phyloP scores from a whole-genome alignment of 2,329 filamentous ascomycete species.

The Setomelanomma holmii region DNA sequence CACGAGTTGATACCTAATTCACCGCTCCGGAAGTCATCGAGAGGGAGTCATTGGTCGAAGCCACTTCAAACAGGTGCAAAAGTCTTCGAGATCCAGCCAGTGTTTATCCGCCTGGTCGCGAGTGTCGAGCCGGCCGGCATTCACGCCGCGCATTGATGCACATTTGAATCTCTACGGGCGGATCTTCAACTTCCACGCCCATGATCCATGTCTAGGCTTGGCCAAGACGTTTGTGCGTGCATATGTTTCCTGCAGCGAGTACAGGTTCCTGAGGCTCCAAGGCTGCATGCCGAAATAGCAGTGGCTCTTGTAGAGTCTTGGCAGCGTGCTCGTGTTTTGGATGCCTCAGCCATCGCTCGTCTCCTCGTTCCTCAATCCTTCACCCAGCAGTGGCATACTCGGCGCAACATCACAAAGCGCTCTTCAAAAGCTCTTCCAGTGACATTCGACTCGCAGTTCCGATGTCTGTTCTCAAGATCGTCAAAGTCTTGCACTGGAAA shows the following conservation, averaged over 20 bases:
- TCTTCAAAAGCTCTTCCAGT: neutral
- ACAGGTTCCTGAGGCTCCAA: constrained; percentile 25
- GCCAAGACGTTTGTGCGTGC: constrained; percentile 26
- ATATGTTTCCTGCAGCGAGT: constrained; percentile 20
- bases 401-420: constrained; percentile 9
- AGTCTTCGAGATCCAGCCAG: constrained; percentile 3
- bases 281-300: constrained; percentile 24
- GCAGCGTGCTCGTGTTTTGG: constrained; percentile 27
- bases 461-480: neutral
- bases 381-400: constrained; percentile 2
- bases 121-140: constrained; percentile 25
- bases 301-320: constrained; percentile 30
- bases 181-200: constrained; percentile 32
- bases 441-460: neutral
- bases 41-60: constrained; percentile 5
- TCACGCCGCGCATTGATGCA: constrained; percentile 22
- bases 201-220: constrained; percentile 13
- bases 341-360: constrained; percentile 18
- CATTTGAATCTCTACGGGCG: constrained; percentile 13
- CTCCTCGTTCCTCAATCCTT: constrained; percentile 7
- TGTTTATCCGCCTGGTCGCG: constrained; percentile 33
- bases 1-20: neutral
- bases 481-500: constrained; percentile 28
- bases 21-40: neutral
- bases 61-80: constrained; percentile 11